Base-by-base conservation (phyloP, 345 rosid species). In the Pistacia integerrima region DNA sequence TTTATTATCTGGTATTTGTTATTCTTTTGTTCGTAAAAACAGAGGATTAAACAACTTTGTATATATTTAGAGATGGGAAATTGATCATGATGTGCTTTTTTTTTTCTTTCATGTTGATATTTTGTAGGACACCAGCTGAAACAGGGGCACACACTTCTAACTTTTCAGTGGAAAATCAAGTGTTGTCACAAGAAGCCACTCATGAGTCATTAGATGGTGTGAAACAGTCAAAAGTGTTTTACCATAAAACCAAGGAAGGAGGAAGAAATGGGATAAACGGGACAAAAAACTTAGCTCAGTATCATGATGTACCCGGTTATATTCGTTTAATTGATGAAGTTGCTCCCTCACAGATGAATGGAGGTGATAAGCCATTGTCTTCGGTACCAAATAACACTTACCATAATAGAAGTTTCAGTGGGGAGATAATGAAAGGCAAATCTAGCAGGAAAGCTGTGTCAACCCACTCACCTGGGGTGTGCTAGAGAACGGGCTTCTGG, bases 171-270 rank as follows among this genome's bases (percentile, higher is more conserved):
- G 85, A 76, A 74, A 74, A 78, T 78, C 79, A 41, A 56, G 79
- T 65, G 57, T 79, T 79, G 3, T 81, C 88, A 62, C 76, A 80
- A 49, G 91, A 83, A 66, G 79, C 80, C 58, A 73, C 87, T 54
- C 35, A 64, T 38, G 73, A 70, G 70, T 69, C 84, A 18, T 60
- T 76, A 80, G 81, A 86, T 80, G 90, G 81, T 68, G 85, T 76
- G 81, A 90, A 89, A 79, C 84, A 86, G 68, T 79, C 85, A 84
- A 91, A 86, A 35, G 62, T 86, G 80, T 88, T 85, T 9, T 78
- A 85, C 76, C 72, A 83, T 63, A 89, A 84, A 78, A 78, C 82
- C 16, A 72, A 54, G 41, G 79, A 73, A 7, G 85, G 79, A n/a
- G 75, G 79, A 81, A 82, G 82, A 79, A 88, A 71, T 49, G 88